A percentile compares a stretch with the other conserved stretches of the same genome.
Conservation (phyloP, 805 yeast genomes). For the Kluyveromyces nonfermentans region DNA sequence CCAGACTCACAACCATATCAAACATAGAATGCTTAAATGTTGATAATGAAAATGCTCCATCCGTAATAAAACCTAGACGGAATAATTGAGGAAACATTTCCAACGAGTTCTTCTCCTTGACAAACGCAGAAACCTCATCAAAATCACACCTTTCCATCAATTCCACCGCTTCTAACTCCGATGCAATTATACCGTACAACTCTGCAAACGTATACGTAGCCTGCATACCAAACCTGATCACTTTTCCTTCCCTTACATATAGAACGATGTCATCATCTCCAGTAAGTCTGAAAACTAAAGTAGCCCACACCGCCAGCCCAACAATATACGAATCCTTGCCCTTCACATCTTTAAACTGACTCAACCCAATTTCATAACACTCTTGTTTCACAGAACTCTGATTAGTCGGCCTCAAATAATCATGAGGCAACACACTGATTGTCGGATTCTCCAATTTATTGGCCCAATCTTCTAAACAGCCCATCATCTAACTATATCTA, state of each 20-base stretch:
- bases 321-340: conserved; percentile 34
- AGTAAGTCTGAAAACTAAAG: conserved; percentile 67
- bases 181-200: conserved; percentile 36
- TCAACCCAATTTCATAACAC: conserved; percentile 28
- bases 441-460: conserved; percentile 67
- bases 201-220: conserved; percentile 46
- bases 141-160: conserved; percentile 33
- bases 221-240: conserved; percentile 53
- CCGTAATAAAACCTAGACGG: conserved; percentile 35
- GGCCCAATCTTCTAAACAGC: conserved; percentile 46
- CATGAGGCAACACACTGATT: conserved; percentile 79
- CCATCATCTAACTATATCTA: neutral
- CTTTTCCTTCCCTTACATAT: conserved; percentile 39
- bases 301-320: conserved; percentile 58
- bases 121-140: conserved; percentile 43
- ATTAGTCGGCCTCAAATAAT: conserved; percentile 67
- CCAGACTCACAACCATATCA: conserved; percentile 35
- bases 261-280: conserved; percentile 93
- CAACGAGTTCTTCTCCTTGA: conserved; percentile 40
- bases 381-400: conserved; percentile 60
- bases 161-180: conserved; percentile 32
- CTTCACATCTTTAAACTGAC: conserved; percentile 25
- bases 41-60: conserved; percentile 32
- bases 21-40: conserved; percentile 31
- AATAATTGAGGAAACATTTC: conserved; percentile 57